These are phyloP conservation scores for Alternaria panax DNA, from an alignment of 2,329 filamentous ascomycete genomes.

Conservation along the genomic window DNA sequence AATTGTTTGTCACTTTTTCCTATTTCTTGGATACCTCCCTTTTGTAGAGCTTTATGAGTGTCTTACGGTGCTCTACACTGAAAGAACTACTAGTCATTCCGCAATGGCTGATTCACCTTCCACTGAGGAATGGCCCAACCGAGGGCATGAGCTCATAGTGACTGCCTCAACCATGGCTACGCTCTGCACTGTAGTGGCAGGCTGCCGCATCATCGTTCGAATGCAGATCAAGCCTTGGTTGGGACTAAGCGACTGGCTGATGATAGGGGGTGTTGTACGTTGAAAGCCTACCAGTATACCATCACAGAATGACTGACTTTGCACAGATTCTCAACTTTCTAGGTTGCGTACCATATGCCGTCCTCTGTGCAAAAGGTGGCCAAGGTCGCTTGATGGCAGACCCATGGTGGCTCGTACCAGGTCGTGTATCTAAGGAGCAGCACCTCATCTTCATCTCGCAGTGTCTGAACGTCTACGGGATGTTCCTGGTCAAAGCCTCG, in stretches of 20 bases:
- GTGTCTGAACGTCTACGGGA: constrained; percentile 20
- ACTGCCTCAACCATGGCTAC: constrained; percentile 13
- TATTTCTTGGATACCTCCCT: no score
- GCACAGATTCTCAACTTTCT: constrained; percentile 9
- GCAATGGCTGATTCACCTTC: not conserved
- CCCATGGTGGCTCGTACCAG: constrained; percentile 16
- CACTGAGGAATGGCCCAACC: constrained; percentile 4
- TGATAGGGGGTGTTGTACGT: constrained; percentile 18
- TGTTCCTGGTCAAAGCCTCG: constrained; percentile 23
- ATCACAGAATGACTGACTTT: not conserved
- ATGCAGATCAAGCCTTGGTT: constrained; percentile 3
- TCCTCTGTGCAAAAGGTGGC: constrained; percentile 8
- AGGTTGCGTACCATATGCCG: constrained; percentile 6
- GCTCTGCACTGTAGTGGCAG: constrained; percentile 9
- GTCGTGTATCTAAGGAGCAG: not conserved
- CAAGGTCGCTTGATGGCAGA: constrained; percentile 19
- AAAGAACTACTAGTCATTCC: not conserved
- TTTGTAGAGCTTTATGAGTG: not conserved
- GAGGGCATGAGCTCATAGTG: constrained; percentile 11
- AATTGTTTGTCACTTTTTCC: not conserved
- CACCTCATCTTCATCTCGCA: constrained; percentile 14
- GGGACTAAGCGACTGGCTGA: constrained; percentile 6
- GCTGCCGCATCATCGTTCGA: constrained; percentile 14
- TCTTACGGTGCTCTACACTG: not conserved
- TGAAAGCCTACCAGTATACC: not conserved